Evolutionary conservation across 306 rosid genomes (phyloP).

Genomic region (Herpetospermum pedunculosum): DNA sequence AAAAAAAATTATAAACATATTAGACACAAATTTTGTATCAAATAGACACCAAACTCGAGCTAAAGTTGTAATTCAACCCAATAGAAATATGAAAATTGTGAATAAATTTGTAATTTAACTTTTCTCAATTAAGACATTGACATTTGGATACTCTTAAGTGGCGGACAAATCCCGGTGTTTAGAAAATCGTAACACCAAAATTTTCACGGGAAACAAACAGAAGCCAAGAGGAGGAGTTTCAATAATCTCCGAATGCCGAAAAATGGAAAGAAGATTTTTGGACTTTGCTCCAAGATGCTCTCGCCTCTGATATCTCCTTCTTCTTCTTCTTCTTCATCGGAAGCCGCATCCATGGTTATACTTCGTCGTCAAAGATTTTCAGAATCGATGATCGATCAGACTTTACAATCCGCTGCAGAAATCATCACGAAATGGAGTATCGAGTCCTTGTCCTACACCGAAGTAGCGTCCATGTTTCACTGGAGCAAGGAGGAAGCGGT

Average conservation of each 20-base stretch:
- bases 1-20: too few relatives aligned
- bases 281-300: constrained; percentile 24
- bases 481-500: constrained; percentile 42
- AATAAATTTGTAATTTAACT: too few relatives aligned
- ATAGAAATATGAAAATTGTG: too few relatives aligned
- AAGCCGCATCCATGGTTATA: background rate
- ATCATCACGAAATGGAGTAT: constrained; percentile 54
- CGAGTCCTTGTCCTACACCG: constrained; percentile 31
- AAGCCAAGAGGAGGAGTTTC: background rate
- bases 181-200: background rate
- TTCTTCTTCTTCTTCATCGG: constrained; percentile 9
- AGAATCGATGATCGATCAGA: constrained; percentile 15
- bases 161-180: background rate
- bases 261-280: constrained; percentile 37
- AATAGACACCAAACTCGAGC: too few relatives aligned
- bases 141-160: background rate
- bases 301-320: constrained; percentile 13
- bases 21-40: too few relatives aligned
- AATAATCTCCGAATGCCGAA: constrained; percentile 16
- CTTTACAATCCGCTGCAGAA: constrained; percentile 25
- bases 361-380: constrained; percentile 14
- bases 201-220: background rate
- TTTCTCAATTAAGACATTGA: background rate
- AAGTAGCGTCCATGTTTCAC: constrained; percentile 50
- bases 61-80: too few relatives aligned